Percentiles rank a stretch among this genome's conserved stretches.
These are phyloP conservation scores for Gilbertella persicaria DNA, from an alignment of 371 early-diverging fungal genomes.

Conservation along the genomic window DNA sequence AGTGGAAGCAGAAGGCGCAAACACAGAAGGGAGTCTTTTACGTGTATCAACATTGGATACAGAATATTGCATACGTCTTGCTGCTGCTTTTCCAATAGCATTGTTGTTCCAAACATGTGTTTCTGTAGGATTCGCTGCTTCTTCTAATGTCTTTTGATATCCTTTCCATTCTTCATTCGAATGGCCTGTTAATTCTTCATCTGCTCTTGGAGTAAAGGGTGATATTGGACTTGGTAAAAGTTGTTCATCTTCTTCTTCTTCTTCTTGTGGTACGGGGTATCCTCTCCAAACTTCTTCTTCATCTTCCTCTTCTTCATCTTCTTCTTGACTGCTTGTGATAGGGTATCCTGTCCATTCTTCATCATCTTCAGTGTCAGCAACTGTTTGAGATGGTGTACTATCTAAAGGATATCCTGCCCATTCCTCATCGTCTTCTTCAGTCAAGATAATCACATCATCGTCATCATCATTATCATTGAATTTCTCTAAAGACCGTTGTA, in stretches of 20 bases:
- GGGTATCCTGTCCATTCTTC: slow-evolving; percentile 47
- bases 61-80: slow-evolving; percentile 18
- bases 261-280: slow-evolving; percentile 26
- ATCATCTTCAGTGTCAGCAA: slow-evolving; percentile 5
- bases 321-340: slow-evolving; percentile 5
- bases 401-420: slow-evolving; percentile 28
- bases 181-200: not conserved
- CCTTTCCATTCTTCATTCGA: slow-evolving; percentile 24
- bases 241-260: slow-evolving; percentile 6
- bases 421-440: slow-evolving; percentile 21
- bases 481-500: not conserved
- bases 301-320: slow-evolving; percentile 19
- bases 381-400: not conserved
- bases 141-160: slow-evolving; percentile 11
- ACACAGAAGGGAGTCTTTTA: slow-evolving; percentile 13
- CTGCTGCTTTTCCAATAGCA: slow-evolving; percentile 23
- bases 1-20: slow-evolving; percentile 18
- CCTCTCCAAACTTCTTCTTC: slow-evolving; percentile 40
- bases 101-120: too few species aligned
- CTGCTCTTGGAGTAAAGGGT: slow-evolving; percentile 8
- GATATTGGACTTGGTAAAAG: not conserved
- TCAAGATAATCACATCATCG: not conserved
- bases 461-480: not conserved
- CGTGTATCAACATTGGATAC: slow-evolving; percentile 11
- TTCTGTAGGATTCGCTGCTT: too few species aligned